Conservation (phyloP, 1,139 yeast species). For the Yamadazyma triangularis region DNA sequence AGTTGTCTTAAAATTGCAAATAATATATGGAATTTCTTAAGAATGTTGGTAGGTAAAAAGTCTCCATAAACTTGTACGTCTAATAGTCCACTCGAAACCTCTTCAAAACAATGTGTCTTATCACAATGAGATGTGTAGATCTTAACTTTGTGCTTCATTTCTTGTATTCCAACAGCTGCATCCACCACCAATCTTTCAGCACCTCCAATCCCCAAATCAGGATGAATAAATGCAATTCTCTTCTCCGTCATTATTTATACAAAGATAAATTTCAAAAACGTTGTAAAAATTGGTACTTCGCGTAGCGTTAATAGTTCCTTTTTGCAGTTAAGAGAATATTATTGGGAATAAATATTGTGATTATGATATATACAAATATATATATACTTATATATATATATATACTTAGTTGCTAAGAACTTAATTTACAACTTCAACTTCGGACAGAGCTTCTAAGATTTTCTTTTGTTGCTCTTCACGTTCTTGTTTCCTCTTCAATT, state of each 20-base stretch:
- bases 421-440: too few species aligned
- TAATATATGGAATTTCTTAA: constrained; percentile 67
- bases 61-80: constrained; percentile 78
- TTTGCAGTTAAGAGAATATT: too few species aligned
- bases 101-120: constrained; percentile 82
- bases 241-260: constrained; percentile 2
- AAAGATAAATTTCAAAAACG: too few species aligned
- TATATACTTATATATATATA: too few species aligned
- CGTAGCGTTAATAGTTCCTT: too few species aligned
- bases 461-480: constrained; percentile 29
- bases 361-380: too few species aligned
- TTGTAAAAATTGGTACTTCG: too few species aligned
- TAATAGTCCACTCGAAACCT: constrained; percentile 55
- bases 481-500: constrained; percentile 39
- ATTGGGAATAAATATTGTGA: background rate
- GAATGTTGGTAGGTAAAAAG: constrained; percentile 64
- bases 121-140: constrained; percentile 92
- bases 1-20: constrained; percentile 85
- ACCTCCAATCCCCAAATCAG: constrained; percentile 95
- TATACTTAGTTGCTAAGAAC: too few species aligned
- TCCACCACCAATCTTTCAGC: constrained; percentile 95
- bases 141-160: constrained; percentile 58
- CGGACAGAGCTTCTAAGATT: constrained; percentile 9
- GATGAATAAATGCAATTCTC: constrained; percentile 81
- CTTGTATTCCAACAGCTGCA: constrained; percentile 84